Evolutionary conservation across 2,329 filamentous ascomycete species (phyloP).

Genomic region (Basipetospora chlamydospora): DNA sequence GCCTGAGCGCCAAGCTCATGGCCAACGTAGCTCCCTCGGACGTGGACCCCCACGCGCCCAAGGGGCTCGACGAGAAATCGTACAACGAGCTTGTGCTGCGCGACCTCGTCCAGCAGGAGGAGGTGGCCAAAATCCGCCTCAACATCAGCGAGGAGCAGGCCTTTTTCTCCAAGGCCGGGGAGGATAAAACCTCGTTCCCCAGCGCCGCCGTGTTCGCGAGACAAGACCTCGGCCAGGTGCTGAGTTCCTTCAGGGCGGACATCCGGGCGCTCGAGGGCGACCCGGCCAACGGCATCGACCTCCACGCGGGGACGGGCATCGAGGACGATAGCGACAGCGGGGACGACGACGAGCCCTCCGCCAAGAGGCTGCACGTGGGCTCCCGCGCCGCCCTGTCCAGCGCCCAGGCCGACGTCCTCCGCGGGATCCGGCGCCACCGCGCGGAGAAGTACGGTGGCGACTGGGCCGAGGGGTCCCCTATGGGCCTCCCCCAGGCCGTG

Average conservation of each 20-base stretch:
- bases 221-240: conserved; percentile 54
- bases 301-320: conserved; percentile 52
- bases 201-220: conserved; percentile 44
- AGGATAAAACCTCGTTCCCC: conserved; percentile 21
- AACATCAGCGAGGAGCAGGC: conserved; percentile 78
- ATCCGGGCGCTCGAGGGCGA: conserved; percentile 37
- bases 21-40: conserved; percentile 72
- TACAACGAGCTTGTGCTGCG: conserved; percentile 63
- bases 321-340: conserved; percentile 57
- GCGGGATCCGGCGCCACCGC: conserved; percentile 47
- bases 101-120: conserved; percentile 61
- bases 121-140: conserved; percentile 66
- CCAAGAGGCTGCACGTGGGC: conserved; percentile 40
- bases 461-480: conserved; percentile 32
- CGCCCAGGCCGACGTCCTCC: conserved; percentile 52
- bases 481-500: conserved; percentile 38
- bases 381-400: conserved; percentile 50
- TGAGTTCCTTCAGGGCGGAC: conserved; percentile 49
- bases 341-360: conserved; percentile 28
- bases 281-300: conserved; percentile 36
- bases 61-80: conserved; percentile 54
- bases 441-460: conserved; percentile 39
- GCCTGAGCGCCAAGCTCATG: conserved; percentile 84
- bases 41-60: conserved; percentile 40
- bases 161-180: conserved; percentile 55